Conservation (phyloP, 306 rosid genomes). For the Cucurbita ficifolia region DNA sequence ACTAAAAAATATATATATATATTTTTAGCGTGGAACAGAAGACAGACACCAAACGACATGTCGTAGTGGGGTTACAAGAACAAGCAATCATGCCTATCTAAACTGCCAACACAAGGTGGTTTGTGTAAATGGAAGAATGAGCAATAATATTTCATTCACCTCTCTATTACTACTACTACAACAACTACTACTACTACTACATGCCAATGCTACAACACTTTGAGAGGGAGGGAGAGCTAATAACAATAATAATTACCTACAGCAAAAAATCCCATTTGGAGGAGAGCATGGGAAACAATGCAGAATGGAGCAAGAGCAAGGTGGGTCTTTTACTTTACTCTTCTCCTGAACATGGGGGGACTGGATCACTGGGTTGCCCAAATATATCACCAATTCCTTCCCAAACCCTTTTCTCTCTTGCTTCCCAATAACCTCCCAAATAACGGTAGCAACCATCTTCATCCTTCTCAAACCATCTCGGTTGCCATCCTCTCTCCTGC, state of each 20-base stretch:
- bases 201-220: background rate
- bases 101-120: background rate
- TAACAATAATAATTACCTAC: background rate
- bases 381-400: constrained; percentile 71
- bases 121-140: background rate
- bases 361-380: constrained; percentile 52
- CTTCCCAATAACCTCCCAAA: constrained; percentile 86
- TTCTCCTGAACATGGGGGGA: constrained; percentile 56
- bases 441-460: constrained; percentile 84
- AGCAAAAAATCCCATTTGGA: constrained; percentile 21
- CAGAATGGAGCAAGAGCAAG: constrained; percentile 11
- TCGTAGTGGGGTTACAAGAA: background rate
- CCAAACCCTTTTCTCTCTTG: constrained; percentile 63
- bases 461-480: constrained; percentile 80
- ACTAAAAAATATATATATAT: background rate
- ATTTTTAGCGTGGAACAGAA: background rate
- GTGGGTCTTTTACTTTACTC: background rate
- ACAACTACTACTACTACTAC: background rate
- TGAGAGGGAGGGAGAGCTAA: background rate
- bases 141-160: background rate
- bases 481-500: constrained; percentile 99
- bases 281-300: background rate
- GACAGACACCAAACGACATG: background rate
- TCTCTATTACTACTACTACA: background rate
- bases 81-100: background rate